Evolutionary conservation across 495 filamentous ascomycete species (phyloP).

Genomic region (Paragyromitra xinjiangensis): DNA sequence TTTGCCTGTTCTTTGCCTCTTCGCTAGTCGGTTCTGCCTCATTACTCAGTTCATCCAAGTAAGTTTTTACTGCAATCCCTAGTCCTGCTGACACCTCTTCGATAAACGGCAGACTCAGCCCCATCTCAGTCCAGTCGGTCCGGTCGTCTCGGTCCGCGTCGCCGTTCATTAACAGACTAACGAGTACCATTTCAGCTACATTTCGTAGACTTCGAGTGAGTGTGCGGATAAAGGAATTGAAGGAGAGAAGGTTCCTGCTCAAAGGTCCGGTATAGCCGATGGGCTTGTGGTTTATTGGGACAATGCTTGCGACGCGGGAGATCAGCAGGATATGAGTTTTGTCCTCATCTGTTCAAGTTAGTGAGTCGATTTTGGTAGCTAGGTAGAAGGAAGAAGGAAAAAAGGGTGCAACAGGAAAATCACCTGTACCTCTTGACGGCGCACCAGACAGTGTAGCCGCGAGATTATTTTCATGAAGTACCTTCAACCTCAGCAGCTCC

Average conservation of each 20-base stretch:
- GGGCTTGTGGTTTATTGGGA: conserved; percentile 78
- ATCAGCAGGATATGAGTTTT: conserved; percentile 78
- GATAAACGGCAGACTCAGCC: conserved; percentile 85
- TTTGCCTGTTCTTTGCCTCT: conserved; percentile 68
- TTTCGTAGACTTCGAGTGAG: conserved; percentile 81
- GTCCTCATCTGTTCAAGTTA: conserved; percentile 65
- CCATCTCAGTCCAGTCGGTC: conserved; percentile 74
- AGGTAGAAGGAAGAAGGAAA: not conserved
- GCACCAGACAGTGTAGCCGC: conserved; percentile 68
- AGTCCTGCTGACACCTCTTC: conserved; percentile 82
- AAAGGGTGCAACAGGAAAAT: conserved; percentile 47
- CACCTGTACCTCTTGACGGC: conserved; percentile 68
- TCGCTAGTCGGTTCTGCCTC: conserved; percentile 69
- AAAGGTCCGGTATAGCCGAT: conserved; percentile 96
- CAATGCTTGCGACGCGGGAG: conserved; percentile 82
- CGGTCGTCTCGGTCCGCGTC: conserved; percentile 71
- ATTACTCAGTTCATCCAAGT: conserved; percentile 82
- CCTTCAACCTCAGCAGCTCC: conserved; percentile 77
- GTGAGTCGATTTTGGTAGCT: not conserved
- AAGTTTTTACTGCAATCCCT: conserved; percentile 90
- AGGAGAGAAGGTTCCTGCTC: conserved; percentile 86
- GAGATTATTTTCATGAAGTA: conserved; percentile 72
- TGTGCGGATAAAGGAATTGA: conserved; percentile 80
- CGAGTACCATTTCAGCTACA: conserved; percentile 79
- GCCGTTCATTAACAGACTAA: conserved; percentile 80